These are phyloP conservation scores for Teratosphaeria viscida DNA, from an alignment of 2,329 filamentous ascomycete species.

Conservation along the genomic window DNA sequence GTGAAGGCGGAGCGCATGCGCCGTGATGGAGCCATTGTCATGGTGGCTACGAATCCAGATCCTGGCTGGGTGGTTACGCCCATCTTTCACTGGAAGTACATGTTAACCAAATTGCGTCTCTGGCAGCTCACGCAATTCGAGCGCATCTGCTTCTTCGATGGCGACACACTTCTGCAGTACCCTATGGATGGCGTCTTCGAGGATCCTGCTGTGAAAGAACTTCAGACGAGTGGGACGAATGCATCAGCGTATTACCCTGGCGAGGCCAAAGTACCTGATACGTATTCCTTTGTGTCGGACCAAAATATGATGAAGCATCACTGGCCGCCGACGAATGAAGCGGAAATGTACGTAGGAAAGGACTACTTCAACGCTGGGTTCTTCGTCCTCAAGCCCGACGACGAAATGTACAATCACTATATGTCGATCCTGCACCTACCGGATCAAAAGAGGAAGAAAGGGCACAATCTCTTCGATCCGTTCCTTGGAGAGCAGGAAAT, in stretches of 20 bases:
- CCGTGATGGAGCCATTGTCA: constrained; percentile 27
- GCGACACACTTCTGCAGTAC: constrained; percentile 18
- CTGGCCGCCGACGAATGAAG: background rate
- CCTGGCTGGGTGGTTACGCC: constrained; percentile 9
- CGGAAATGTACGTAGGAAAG: background rate
- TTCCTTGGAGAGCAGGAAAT: constrained; percentile 29
- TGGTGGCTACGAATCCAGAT: constrained; percentile 23
- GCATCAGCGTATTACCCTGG: constrained; percentile 18
- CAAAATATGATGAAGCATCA: constrained; percentile 7
- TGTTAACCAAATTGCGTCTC: constrained; percentile 28
- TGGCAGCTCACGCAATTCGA: constrained; percentile 24
- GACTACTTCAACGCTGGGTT: constrained; percentile 29
- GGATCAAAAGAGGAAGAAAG: constrained; percentile 9
- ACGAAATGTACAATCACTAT: constrained; percentile 28
- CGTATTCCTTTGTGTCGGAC: constrained; percentile 30
- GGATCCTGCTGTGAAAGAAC: constrained; percentile 24
- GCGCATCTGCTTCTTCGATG: constrained; percentile 28
- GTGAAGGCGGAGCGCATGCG: constrained; percentile 26
- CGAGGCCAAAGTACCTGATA: constrained; percentile 26
- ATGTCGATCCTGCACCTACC: constrained; percentile 21
- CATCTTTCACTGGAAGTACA: constrained; percentile 23
- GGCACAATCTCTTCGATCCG: constrained; percentile 18
- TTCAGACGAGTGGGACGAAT: constrained; percentile 18
- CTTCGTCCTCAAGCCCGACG: constrained; percentile 27
- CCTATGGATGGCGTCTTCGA: constrained; percentile 25